Evolutionary conservation across 352 stramenopile species (phyloP), one percentile per base, ranked within the genome.

Genomic region (Phytophthora pini): DNA sequence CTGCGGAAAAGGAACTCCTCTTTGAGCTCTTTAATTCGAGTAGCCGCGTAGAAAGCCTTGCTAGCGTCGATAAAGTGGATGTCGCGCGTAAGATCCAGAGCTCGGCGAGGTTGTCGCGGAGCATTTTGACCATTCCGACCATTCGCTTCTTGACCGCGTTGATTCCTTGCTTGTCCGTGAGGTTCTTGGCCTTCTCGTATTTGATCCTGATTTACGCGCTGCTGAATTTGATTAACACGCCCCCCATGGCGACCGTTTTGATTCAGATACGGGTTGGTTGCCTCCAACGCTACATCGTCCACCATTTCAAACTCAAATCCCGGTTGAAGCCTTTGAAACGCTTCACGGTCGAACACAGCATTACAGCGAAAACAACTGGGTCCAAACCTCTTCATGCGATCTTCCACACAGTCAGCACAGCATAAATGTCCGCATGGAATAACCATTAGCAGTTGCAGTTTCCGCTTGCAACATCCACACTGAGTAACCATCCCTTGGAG

Each of bases 381-480:
- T 4, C 94, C 76, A 44, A 79, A 40, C 1, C 66, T 55, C 34
- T 82, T 56, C n/a, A 94, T 74, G 15, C 75, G 71, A 34, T 88
- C 80, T 73, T 98, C 85, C 4, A 97, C 77, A 56, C 96, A 99
- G 62, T 98, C 94, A 1, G 93, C 89, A 65, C 96, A 99, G 44
- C 96, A 83, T 12, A 98, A 65, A 71, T 97, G 79, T 2, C 90
- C 92, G 68, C 96, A 99, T 12, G 94, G 93, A 13, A 98, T 77
- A 12, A 99, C 72, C 76, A 98, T 92, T 0, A 98, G 74, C 39
- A 95, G 75, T 50, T 95, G 88, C 4, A 98, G 61, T 27, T 92
- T 65, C 2, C 95, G 74, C 8, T 70, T 78, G 67, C 96, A 99
- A n/a, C 74, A 72, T 22, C 76, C 76, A 73, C 96, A 99, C 12